phyloP scores from a whole-genome alignment of 1,284 basidiomycete species.

The Phaffia rhodozyma region DNA sequence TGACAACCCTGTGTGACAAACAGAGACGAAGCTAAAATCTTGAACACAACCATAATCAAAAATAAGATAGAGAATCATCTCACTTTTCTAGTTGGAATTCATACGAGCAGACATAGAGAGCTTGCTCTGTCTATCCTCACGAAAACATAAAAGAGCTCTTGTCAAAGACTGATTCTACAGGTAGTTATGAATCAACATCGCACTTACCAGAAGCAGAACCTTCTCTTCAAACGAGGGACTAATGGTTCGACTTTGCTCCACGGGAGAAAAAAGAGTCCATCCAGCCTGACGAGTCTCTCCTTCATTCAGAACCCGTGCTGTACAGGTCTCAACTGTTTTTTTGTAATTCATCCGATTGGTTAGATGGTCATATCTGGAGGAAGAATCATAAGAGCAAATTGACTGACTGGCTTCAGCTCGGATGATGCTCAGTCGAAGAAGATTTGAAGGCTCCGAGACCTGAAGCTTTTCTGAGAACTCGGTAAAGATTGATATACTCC shows the following conservation, averaged over 20 bases:
- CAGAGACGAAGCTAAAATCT: neutral
- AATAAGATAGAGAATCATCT: conserved; percentile 34
- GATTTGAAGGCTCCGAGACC: conserved; percentile 76
- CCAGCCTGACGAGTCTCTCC: conserved; percentile 42
- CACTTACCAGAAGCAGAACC: conserved; percentile 65
- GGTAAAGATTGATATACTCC: conserved; percentile 70
- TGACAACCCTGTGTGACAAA: conserved; percentile 24
- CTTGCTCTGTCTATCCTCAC: conserved; percentile 43
- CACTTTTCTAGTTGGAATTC: conserved; percentile 83
- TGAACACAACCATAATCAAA: neutral
- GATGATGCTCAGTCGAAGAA: conserved; percentile 74
- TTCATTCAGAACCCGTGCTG: conserved; percentile 48
- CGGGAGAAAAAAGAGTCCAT: conserved; percentile 84
- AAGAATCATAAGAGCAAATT: neutral
- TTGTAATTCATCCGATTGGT: conserved; percentile 8
- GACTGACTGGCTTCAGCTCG: conserved; percentile 63
- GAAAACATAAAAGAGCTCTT: conserved; percentile 15
- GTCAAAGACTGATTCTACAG: neutral
- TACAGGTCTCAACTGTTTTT: conserved; percentile 55
- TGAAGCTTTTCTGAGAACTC: conserved; percentile 78
- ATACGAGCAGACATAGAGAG: conserved; percentile 62
- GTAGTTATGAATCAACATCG: neutral
- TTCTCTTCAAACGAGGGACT: conserved; percentile 82
- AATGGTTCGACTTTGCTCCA: conserved; percentile 57
- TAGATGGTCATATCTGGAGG: neutral